These are phyloP conservation scores for Salix dunnii DNA, from an alignment of 345 rosid species.

Conservation along the genomic window DNA sequence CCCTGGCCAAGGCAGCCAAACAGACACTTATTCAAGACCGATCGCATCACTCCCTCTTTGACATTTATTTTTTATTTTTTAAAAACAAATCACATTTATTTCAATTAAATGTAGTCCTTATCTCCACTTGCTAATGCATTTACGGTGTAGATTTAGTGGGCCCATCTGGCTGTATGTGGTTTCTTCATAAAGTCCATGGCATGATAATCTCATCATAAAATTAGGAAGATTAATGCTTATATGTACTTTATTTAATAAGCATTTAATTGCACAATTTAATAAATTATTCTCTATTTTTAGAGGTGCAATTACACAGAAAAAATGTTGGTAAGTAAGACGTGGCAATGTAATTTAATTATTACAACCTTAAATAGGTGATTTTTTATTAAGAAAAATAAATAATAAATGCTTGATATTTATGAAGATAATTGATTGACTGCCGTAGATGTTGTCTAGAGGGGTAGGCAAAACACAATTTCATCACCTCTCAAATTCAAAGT, in stretches of 20 bases:
- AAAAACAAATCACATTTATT: conserved; percentile 6
- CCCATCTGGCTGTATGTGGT: not conserved
- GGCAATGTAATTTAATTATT: too few species aligned
- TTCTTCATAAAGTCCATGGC: not conserved
- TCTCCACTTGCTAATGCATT: not conserved
- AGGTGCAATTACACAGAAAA: not conserved
- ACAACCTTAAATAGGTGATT: not conserved
- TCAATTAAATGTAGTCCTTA: conserved; percentile 6
- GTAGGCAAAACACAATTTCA: not conserved
- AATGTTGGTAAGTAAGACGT: not conserved
- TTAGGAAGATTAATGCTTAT: not conserved
- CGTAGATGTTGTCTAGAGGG: too few species aligned
- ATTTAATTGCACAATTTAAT: not conserved
- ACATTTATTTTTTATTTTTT: not conserved
- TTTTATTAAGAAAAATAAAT: too few species aligned
- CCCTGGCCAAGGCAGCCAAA: not conserved
- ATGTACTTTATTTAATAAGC: not conserved
- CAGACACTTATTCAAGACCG: conserved; percentile 11
- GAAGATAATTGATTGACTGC: too few species aligned
- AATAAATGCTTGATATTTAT: too few species aligned
- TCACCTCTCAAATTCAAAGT: not conserved
- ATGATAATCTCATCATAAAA: not conserved
- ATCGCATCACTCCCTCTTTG: conserved; percentile 2
- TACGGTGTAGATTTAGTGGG: conserved; percentile 7
- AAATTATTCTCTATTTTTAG: not conserved